Percentiles rank a stretch among this genome's conserved stretches.
Evolutionary conservation across 2,329 filamentous ascomycete species (phyloP).

Genomic region (Fusarium sp.): DNA sequence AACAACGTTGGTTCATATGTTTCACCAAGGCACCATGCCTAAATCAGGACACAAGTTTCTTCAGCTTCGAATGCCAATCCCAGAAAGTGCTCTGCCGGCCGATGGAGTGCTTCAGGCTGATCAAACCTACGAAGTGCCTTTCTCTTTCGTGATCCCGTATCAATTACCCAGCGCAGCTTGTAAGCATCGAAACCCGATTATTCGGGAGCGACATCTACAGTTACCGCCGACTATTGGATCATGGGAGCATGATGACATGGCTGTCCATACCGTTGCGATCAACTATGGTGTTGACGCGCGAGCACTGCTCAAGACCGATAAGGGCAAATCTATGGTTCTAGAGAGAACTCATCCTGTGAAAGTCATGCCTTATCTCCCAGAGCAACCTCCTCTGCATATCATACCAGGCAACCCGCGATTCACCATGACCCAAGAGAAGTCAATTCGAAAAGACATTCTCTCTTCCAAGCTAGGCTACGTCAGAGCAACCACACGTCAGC

Average conservation of each 20-base stretch:
- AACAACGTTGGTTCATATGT: slow-evolving; percentile 7
- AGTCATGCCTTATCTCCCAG: slow-evolving; percentile 26
- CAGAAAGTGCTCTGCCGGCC: neutral
- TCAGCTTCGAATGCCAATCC: slow-evolving; percentile 24
- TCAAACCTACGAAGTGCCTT: slow-evolving; percentile 13
- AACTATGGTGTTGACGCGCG: slow-evolving; percentile 20
- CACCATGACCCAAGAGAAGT: slow-evolving; percentile 19
- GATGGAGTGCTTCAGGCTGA: slow-evolving; percentile 8
- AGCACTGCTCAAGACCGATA: neutral
- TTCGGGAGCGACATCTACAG: slow-evolving; percentile 22
- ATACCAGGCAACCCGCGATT: slow-evolving; percentile 7
- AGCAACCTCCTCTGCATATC: slow-evolving; percentile 27
- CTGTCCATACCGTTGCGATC: slow-evolving; percentile 18
- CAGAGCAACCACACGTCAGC: slow-evolving; percentile 11
- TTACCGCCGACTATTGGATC: slow-evolving; percentile 29
- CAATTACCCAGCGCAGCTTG: slow-evolving; percentile 28
- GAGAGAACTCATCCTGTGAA: slow-evolving; percentile 14
- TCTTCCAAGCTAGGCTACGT: slow-evolving; percentile 21
- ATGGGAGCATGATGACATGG: slow-evolving; percentile 31
- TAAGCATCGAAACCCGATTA: neutral
- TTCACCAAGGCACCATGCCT: slow-evolving; percentile 18
- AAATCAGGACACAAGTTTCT: slow-evolving; percentile 27
- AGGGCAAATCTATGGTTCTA: neutral
- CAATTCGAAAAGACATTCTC: slow-evolving; percentile 24
- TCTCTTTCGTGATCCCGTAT: slow-evolving; percentile 32